phyloP scores from a whole-genome alignment of 2,329 filamentous ascomycete genomes.

The Claviceps citrina region DNA sequence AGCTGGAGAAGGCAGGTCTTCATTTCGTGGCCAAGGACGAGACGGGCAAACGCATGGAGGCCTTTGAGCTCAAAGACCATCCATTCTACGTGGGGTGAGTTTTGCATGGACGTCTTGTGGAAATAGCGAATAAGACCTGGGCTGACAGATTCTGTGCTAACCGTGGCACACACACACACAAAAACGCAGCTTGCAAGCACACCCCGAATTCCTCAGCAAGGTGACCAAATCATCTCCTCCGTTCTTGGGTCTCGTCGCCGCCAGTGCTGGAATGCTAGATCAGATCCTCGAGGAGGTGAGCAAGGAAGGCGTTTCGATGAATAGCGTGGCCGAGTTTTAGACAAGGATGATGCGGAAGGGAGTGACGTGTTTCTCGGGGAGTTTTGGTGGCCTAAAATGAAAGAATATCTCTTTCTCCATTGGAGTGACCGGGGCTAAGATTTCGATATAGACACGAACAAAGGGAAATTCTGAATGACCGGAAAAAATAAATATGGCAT shows the following conservation, averaged over 20 bases:
- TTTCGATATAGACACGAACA: too few relatives aligned
- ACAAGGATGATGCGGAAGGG: background rate
- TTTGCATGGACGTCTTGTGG: background rate
- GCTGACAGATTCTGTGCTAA: background rate
- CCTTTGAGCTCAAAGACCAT: slow-evolving; percentile 68
- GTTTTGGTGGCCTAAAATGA: too few relatives aligned
- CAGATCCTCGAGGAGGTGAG: slow-evolving; percentile 13
- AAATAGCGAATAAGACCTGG: background rate
- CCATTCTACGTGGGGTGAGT: slow-evolving; percentile 52
- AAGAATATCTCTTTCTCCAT: too few relatives aligned
- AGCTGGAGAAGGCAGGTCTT: slow-evolving; percentile 53
- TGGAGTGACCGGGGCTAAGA: too few relatives aligned
- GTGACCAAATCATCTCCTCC: slow-evolving; percentile 24
- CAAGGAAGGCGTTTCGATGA: background rate
- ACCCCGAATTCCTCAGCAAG: slow-evolving; percentile 70
- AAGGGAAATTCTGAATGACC: too few relatives aligned
- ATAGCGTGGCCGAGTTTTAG: slow-evolving; percentile 3
- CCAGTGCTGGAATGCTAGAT: slow-evolving; percentile 52
- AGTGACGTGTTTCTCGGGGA: too few relatives aligned
- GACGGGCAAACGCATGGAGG: slow-evolving; percentile 64
- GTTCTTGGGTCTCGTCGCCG: slow-evolving; percentile 75
- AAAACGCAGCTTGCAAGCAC: slow-evolving; percentile 53
- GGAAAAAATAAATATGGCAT: too few relatives aligned
- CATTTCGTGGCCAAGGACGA: slow-evolving; percentile 67
- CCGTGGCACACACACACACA: background rate